A percentile compares a stretch with the other conserved stretches of the same genome.
These are phyloP conservation scores for Cordyceps tenuipes DNA, from an alignment of 2,329 filamentous ascomycete species.

Conservation along the genomic window DNA sequence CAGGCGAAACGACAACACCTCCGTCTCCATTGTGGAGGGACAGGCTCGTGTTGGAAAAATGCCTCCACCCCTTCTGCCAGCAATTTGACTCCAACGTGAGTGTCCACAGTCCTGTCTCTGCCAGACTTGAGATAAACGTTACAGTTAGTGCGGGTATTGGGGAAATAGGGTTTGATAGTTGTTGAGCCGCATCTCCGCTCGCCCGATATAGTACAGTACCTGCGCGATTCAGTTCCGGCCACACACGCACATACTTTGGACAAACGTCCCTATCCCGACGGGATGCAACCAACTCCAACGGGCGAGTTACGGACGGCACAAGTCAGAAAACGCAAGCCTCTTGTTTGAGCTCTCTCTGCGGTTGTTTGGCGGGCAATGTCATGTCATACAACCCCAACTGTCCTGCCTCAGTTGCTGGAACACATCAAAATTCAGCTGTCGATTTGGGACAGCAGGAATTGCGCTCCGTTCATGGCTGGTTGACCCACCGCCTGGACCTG, in stretches of 20 bases:
- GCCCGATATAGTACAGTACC: constrained; percentile 5
- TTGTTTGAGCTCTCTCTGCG: background rate
- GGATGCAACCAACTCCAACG: background rate
- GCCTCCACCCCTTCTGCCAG: background rate
- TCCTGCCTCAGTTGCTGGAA: background rate
- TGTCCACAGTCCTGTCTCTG: constrained; percentile 1
- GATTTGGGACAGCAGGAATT: background rate
- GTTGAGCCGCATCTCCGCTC: constrained; percentile 6
- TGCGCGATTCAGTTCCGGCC: constrained; percentile 3
- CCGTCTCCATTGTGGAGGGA: constrained; percentile 6
- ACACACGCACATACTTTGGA: background rate
- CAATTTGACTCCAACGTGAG: constrained; percentile 1
- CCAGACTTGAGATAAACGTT: constrained; percentile 11
- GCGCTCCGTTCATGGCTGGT: constrained; percentile 14
- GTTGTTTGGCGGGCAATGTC: background rate
- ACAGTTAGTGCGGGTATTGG: constrained; percentile 10
- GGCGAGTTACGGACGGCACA: background rate
- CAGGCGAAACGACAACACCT: background rate
- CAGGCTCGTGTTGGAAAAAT: background rate
- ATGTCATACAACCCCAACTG: background rate
- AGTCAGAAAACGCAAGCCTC: background rate
- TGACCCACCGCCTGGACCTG: constrained; percentile 13
- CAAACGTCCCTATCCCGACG: background rate
- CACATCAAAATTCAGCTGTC: background rate
- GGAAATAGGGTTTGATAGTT: background rate